Evolutionary conservation across 345 rosid species (phyloP).

Genomic region (Xanthoceras sorbifolium): DNA sequence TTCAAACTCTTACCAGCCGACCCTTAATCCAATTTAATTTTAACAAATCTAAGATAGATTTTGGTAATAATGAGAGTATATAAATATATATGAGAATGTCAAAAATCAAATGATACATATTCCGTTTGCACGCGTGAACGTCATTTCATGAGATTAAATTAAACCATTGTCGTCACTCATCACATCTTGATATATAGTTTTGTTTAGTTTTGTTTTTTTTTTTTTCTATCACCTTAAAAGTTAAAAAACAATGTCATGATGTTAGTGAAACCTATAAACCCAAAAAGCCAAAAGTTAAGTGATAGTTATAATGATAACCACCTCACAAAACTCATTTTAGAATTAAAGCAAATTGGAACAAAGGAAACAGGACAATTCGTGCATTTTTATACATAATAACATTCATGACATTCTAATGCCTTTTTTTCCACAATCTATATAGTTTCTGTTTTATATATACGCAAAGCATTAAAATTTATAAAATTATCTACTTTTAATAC

Average conservation of each 20-base stretch:
- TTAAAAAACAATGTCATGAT: background rate
- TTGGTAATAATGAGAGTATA: constrained; percentile 27
- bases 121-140: constrained; percentile 31
- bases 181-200: background rate
- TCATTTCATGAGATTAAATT: constrained; percentile 25
- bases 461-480: no score
- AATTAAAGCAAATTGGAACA: background rate
- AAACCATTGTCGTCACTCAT: background rate
- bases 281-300: background rate
- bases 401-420: background rate
- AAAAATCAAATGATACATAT: constrained; percentile 21
- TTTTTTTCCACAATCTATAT: background rate
- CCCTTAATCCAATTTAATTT: no score
- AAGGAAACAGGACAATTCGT: background rate
- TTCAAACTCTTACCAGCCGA: no score
- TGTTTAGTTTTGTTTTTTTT: no score
- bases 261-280: constrained; percentile 1
- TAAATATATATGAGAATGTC: constrained; percentile 25
- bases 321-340: constrained; percentile 18
- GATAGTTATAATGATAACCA: constrained; percentile 28
- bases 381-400: background rate
- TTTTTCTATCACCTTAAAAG: no score
- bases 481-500: no score
- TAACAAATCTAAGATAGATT: constrained; percentile 25
- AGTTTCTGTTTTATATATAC: no score